Base-by-base conservation (phyloP, 805 yeast genomes). In the Lachancea quebecensis region DNA sequence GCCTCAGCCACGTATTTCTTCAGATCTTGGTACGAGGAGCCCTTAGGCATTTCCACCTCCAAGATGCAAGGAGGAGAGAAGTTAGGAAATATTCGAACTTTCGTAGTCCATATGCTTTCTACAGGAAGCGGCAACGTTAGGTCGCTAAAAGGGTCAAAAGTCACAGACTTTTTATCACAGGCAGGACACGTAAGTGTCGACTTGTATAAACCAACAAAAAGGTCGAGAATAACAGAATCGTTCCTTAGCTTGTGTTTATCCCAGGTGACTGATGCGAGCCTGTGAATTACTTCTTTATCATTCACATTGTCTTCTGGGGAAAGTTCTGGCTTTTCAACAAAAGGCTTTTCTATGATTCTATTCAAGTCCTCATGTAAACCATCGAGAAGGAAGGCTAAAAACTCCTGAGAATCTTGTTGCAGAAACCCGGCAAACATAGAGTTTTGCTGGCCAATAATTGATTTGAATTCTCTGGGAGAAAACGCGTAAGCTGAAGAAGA, bases 331-430 rank as follows among this genome's bases (percentile, higher is more conserved):
- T 88, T 88, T 55, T 87, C 95, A 7, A 87, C 78, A 52, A 82
- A 82, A 1, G 98, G 98, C 59, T 93, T 93, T 32, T 84, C 68
- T 8, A 77, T 60, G 27, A 91, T 82, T 45, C 96, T 72, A 58
- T 93, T 93, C 51, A 91, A 70, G 65, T 91, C 98, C 64, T 91
- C 98, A 59, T 93, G 98, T 28, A 91, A 69, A 2, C 95, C 91
- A 66, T 93, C 98, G 18, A 93, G 71, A 21, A 93, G 65, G 72
- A 86, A 91, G 12, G 95, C 89, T 40, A 91, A 70, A 57, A 93
- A 84, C 59, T 93, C 98, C 62, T 93, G 98, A 0, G 97, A 87
- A 60, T 91, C 99, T 59, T 91, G 98, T 62, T 93, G 98, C 52
- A 77, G 79, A 57, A 83, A 88, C 0, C 93, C 96, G 0, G 85